Conservation (phyloP, 495 filamentous ascomycete genomes). For the Penicillium coprophilum region DNA sequence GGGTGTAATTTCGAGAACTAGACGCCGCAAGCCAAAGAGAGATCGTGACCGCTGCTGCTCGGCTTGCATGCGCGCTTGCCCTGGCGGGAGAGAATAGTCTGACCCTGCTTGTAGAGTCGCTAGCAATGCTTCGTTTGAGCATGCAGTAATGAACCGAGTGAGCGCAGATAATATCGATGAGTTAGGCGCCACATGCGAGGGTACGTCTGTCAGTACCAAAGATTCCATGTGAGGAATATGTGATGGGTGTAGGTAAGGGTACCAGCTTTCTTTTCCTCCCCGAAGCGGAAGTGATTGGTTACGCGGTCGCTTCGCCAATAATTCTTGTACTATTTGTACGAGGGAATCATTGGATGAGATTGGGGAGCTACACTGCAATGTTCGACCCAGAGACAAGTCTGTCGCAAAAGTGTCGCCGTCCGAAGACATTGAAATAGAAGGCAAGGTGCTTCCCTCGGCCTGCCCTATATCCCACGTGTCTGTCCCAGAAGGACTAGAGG, state of each 20-base stretch:
- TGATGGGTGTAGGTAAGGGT: conserved; percentile 55
- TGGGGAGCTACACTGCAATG: conserved; percentile 28
- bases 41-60: conserved; percentile 47
- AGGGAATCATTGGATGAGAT: conserved; percentile 27
- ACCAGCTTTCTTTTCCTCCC: conserved; percentile 32
- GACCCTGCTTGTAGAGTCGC: conserved; percentile 54
- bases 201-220: conserved; percentile 59
- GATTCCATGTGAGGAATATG: conserved; percentile 57
- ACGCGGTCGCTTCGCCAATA: conserved; percentile 39
- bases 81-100: conserved; percentile 52
- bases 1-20: conserved; percentile 59
- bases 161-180: conserved; percentile 50
- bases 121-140: conserved; percentile 57
- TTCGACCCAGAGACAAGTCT: conserved; percentile 8
- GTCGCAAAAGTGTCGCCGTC: conserved; percentile 4
- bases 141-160: conserved; percentile 57
- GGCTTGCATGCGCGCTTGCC: conserved; percentile 39
- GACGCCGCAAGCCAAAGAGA: conserved; percentile 54
- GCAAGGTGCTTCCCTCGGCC: conserved; percentile 1
- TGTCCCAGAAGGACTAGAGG: conserved; percentile 19
- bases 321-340: conserved; percentile 33
- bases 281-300: conserved; percentile 30
- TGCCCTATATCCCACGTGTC: conserved; percentile 1
- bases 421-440: conserved; percentile 16
- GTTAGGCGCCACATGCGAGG: conserved; percentile 46